Base-by-base conservation (phyloP, 2,329 filamentous ascomycete genomes). In the Thelonectria olida region DNA sequence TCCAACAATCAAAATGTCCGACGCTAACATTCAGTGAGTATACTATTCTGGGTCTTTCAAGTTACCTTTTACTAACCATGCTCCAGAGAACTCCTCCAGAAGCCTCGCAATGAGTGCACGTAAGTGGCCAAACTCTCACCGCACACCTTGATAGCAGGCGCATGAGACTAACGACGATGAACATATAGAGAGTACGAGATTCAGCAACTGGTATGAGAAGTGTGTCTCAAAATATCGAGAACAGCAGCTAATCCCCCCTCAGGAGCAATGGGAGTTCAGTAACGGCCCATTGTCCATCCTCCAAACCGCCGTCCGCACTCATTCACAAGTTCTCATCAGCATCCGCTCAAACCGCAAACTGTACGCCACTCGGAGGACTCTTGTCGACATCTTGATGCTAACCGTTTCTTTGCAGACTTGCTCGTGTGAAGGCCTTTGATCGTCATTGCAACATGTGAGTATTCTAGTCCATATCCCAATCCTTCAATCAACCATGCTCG, bases 381-480 rank as follows among this genome's bases (percentile, higher is more conserved):
- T 49, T 17, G 12, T 8, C 10, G 6, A 20, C 6, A 2, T 2
- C 2, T 38, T 41, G n/a, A 31, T 15, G 22, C 34, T 56, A 12
- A 56, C 36, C 12, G 9, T 41, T 12, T 42, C 9, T 41, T n/a
- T 8, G 12, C 15, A 56, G 53, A 22, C 90, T 99, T 56, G 96
- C 95, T 52, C 91, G 96, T 67, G 95, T 99, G 75, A 99, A 99
- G 85, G 96, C 96, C 7, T 99, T 99, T 78, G 96, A 99, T 81
- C 87, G 96, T 63, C 96, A 99, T 81, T 98, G 94, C 87, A 99
- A 99, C 82, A 98, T 99, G 96, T 56, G 39, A 42, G 53, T 49
- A 39, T n/a, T 8, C 20, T 25, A 20, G 19, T n/a, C 31, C 19
- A 20, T 3, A 8, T 12, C n/a, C 31, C 22, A n/a, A 8, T 20